Evolutionary conservation across 495 filamentous ascomycete species (phyloP).

Genomic region (Penicillium cosmopolitanum): DNA sequence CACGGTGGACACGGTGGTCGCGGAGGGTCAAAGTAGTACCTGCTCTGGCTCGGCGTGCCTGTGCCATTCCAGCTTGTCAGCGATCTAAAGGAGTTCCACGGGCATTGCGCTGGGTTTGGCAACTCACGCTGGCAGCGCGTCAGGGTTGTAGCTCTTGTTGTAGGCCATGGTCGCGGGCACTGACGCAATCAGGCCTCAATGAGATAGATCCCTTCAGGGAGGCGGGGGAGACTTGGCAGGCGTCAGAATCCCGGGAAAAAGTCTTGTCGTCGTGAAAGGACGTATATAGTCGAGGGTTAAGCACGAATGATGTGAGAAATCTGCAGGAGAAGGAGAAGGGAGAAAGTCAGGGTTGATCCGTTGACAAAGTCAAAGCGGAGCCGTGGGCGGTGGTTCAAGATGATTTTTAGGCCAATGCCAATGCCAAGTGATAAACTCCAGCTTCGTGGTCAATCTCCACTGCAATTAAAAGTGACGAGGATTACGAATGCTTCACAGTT

Average conservation of each 20-base stretch:
- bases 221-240: not conserved
- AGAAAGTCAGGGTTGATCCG: conserved; percentile 9
- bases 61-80: conserved; percentile 21
- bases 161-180: conserved; percentile 75
- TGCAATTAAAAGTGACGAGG: not conserved
- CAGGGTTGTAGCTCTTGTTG: conserved; percentile 91
- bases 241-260: not conserved
- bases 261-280: not conserved
- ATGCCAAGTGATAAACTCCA: conserved; percentile 14
- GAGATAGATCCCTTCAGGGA: not conserved
- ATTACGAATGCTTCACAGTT: not conserved
- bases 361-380: conserved; percentile 24
- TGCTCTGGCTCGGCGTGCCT: conserved; percentile 96
- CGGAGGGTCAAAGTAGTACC: conserved; percentile 52
- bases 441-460: conserved; percentile 5
- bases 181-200: conserved; percentile 33
- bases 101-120: not conserved
- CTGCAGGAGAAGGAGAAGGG: conserved; percentile 1
- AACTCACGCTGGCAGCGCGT: conserved; percentile 92
- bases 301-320: too few species aligned
- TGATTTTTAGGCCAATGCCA: conserved; percentile 15
- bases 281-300: too few species aligned
- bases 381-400: conserved; percentile 31
- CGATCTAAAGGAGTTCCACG: conserved; percentile 5
- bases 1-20: conserved; percentile 4